Conservation (phyloP, 1,284 basidiomycete species). For the Pterula multifida region DNA sequence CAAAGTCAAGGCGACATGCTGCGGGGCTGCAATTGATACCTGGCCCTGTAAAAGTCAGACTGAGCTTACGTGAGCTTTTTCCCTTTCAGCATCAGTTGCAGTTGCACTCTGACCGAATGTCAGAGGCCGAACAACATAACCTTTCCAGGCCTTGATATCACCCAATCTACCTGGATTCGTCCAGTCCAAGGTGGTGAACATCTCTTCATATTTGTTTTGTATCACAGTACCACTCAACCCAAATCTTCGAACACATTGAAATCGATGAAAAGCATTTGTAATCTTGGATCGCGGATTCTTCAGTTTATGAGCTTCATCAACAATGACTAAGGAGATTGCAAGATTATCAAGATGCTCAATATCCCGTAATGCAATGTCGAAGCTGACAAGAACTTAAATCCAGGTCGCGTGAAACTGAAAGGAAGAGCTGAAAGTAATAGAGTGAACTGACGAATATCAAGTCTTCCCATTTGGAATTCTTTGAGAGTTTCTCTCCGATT, state of each 20-base stretch:
- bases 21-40: background rate
- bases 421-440: background rate
- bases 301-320: slow-evolving; percentile 76
- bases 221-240: slow-evolving; percentile 79
- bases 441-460: slow-evolving; percentile 47
- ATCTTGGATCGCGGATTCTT: slow-evolving; percentile 62
- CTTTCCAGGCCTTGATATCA: slow-evolving; percentile 55
- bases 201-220: slow-evolving; percentile 75
- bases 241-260: slow-evolving; percentile 52
- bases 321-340: slow-evolving; percentile 57
- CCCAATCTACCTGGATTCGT: slow-evolving; percentile 63
- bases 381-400: slow-evolving; percentile 53
- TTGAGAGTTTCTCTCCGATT: slow-evolving; percentile 41
- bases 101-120: slow-evolving; percentile 54
- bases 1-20: slow-evolving; percentile 48
- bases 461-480: slow-evolving; percentile 62
- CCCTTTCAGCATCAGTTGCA: slow-evolving; percentile 50
- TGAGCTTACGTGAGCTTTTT: slow-evolving; percentile 35
- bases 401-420: slow-evolving; percentile 3
- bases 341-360: slow-evolving; percentile 55
- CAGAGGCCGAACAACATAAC: slow-evolving; percentile 53
- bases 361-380: slow-evolving; percentile 55
- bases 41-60: no score
- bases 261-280: slow-evolving; percentile 51
- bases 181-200: slow-evolving; percentile 79